Evolutionary conservation across 805 yeast genomes (phyloP), one percentile per base, ranked within the genome.

Genomic region (Ogataea angusta): DNA sequence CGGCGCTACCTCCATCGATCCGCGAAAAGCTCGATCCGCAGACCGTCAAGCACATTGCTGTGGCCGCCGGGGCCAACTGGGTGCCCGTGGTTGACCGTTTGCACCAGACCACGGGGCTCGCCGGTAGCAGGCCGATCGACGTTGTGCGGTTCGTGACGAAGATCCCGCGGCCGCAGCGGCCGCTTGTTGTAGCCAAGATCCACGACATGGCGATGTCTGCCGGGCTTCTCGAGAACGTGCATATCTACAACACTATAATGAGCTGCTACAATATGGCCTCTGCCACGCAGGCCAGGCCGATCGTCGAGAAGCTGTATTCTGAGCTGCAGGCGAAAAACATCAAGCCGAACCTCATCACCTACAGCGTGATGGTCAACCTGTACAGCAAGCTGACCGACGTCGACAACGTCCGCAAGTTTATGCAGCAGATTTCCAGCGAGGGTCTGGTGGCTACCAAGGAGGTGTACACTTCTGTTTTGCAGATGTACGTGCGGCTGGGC

Each of bases 391-490:
- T 45, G 15, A 54, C 53, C 22, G 54, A 69, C 38, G 47, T 76
- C 31, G 57, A 47, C 1, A 64, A 63, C 33, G 68, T 76, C 34
- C 68, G 74, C 37, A 38, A 52, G 2, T 54, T 61, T 21, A 48
- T 75, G 27, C 38, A 47, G 2, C 66, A 65, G 44, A 71, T 77
- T 71, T 60, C 62, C 27, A 43, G 45, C 5, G 34, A 46, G n/a
- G 68, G 64, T 1, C 43, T 75, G 4, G 63, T 63, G 30, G 79
- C 80, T 4, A 63, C 72, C 12, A 57, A 67, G 4, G 54, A 59
- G 4, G 64, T 80, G 1, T 80, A 78, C 48, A 71, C 82, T 3
- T 75, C 77, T 29, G 69, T 83, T 6, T 54, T 86, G 30, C 80
- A 81, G 45, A 69, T 85, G 17, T 77, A 83, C 53, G 77, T 80